Evolutionary conservation across 805 yeast species (phyloP).

Genomic region (Yarrowia deformans): DNA sequence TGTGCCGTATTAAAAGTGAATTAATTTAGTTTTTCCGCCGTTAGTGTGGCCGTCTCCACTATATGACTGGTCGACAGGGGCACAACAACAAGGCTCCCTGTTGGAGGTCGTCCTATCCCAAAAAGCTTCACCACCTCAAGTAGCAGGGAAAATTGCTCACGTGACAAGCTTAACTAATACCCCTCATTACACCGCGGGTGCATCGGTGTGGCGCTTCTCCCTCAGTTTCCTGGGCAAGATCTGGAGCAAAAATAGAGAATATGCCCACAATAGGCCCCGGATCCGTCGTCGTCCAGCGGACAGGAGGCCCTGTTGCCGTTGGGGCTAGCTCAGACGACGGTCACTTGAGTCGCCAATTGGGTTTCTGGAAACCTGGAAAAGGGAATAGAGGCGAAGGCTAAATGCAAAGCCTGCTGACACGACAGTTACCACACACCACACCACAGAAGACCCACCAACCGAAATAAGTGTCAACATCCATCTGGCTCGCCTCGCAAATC

Average conservation of each 20-base stretch:
- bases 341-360: constrained; percentile 32
- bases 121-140: neutral
- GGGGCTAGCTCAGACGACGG: neutral
- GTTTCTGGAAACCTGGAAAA: constrained; percentile 28
- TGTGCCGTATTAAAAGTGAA: neutral
- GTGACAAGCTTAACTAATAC: constrained; percentile 23
- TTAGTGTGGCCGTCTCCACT: constrained; percentile 3
- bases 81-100: neutral
- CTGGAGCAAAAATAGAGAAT: neutral
- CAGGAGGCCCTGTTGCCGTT: neutral
- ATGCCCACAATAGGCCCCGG: neutral
- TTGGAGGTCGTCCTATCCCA: neutral
- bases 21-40: neutral
- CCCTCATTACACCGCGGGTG: constrained; percentile 19
- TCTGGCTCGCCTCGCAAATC: constrained; percentile 10
- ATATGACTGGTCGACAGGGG: neutral
- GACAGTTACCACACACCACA: constrained; percentile 34
- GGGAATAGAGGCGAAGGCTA: constrained; percentile 37
- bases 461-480: constrained; percentile 7
- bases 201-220: constrained; percentile 9
- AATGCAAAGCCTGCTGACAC: constrained; percentile 40
- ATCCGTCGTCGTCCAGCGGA: neutral
- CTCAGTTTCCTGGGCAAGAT: neutral
- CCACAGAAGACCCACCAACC: constrained; percentile 8
- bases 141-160: neutral